Conservation (phyloP, 1,139 yeast species). For the Taiozyma sp. region DNA sequence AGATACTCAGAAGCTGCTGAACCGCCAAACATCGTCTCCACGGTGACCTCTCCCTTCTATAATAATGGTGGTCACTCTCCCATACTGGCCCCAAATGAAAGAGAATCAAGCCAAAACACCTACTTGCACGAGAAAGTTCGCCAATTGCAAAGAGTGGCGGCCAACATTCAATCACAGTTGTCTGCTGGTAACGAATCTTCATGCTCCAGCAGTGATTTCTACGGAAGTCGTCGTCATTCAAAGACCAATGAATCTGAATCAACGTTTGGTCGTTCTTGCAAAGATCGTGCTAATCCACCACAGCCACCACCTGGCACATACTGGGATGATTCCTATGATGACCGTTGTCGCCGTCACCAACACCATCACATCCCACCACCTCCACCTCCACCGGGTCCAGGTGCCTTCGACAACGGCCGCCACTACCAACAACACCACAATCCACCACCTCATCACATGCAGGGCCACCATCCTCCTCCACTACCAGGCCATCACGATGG, state of each 20-base stretch:
- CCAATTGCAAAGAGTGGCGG: slow-evolving; percentile 18
- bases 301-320: slow-evolving; percentile 11
- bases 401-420: background rate
- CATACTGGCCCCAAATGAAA: background rate
- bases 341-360: slow-evolving; percentile 4
- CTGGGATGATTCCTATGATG: background rate
- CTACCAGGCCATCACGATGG: background rate
- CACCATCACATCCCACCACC: slow-evolving; percentile 4
- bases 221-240: background rate
- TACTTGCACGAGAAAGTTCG: slow-evolving; percentile 17
- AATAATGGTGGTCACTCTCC: slow-evolving; percentile 6
- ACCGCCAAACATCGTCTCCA: slow-evolving; percentile 3
- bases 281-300: background rate
- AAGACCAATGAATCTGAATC: background rate
- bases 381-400: slow-evolving; percentile 4
- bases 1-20: slow-evolving; percentile 3
- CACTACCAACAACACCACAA: background rate
- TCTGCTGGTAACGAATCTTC: slow-evolving; percentile 4
- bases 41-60: slow-evolving; percentile 9
- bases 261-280: background rate
- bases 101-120: slow-evolving; percentile 1
- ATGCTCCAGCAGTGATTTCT: background rate
- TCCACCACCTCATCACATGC: background rate
- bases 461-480: background rate
- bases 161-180: slow-evolving; percentile 17